Evolutionary conservation across 179 eudicot species (phyloP).

Genomic region (Heliamphora pulchella): DNA sequence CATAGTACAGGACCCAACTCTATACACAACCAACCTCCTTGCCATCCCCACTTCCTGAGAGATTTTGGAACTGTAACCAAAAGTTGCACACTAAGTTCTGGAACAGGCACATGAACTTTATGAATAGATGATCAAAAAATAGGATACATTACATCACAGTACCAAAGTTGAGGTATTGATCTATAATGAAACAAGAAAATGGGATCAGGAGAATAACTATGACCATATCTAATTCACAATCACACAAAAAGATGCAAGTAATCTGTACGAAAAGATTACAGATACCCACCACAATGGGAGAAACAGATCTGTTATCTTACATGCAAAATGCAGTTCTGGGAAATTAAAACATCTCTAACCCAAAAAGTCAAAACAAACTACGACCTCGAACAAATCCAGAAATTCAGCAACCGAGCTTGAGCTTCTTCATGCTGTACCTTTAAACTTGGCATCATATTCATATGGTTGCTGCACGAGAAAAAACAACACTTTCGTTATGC

Average conservation of each 20-base stretch:
- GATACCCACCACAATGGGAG: background rate
- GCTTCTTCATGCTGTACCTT: slow-evolving; percentile 31
- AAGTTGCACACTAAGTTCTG: no score
- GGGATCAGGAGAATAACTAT: background rate
- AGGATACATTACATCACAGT: no score
- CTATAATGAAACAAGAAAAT: background rate
- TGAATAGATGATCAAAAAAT: no score
- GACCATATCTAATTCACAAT: background rate
- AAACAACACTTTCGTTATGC: background rate
- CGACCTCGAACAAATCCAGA: background rate
- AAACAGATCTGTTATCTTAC: background rate
- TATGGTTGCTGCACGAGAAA: slow-evolving; percentile 47
- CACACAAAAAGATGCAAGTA: background rate
- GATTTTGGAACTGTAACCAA: no score
- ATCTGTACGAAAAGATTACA: background rate
- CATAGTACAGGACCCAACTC: no score
- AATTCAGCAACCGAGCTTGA: background rate
- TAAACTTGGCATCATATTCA: slow-evolving; percentile 66
- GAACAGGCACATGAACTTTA: no score
- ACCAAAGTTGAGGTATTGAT: no score
- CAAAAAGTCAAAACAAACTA: background rate
- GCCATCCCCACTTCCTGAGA: no score
- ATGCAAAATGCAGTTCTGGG: background rate
- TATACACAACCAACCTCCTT: no score
- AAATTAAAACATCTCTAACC: background rate